These are phyloP conservation scores for Macrocystidia cucumis DNA, from an alignment of 1,284 basidiomycete genomes.

Conservation along the genomic window DNA sequence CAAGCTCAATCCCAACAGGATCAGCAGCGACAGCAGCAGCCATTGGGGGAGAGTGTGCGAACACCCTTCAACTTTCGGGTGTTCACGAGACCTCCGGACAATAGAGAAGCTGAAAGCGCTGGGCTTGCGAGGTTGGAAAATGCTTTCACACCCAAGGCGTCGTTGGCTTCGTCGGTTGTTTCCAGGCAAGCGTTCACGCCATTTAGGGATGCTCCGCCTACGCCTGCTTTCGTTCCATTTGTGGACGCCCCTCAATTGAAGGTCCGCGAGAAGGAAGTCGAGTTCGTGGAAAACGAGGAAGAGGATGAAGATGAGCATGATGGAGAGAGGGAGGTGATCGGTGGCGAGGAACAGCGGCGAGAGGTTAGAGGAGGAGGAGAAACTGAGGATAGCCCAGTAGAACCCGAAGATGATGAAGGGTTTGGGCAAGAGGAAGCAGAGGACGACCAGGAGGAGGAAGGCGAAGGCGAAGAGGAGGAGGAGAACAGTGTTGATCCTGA, in stretches of 20 bases:
- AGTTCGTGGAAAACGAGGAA: too few species aligned
- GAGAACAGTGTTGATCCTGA: constrained; percentile 3
- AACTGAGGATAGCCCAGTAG: constrained; percentile 21
- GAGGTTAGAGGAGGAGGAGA: constrained; percentile 14
- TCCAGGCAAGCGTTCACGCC: constrained; percentile 34
- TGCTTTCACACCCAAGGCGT: constrained; percentile 40
- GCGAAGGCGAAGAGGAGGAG: not conserved
- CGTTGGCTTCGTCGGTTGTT: constrained; percentile 22
- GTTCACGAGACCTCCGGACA: constrained; percentile 54
- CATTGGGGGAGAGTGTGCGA: constrained; percentile 37
- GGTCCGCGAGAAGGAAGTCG: too few species aligned
- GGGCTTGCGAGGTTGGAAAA: constrained; percentile 35
- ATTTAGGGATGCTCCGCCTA: constrained; percentile 22
- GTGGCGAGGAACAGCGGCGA: too few species aligned
- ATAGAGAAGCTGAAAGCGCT: constrained; percentile 26
- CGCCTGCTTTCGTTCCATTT: constrained; percentile 26
- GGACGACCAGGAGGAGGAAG: constrained; percentile 2
- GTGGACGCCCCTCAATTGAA: constrained; percentile 14
- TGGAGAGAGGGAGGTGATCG: too few species aligned
- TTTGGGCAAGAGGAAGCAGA: too few species aligned
- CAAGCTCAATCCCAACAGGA: constrained; percentile 46
- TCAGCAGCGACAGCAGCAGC: too few species aligned
- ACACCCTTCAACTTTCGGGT: constrained; percentile 69
- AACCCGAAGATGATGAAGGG: constrained; percentile 23
- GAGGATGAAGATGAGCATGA: too few species aligned